phyloP scores from a whole-genome alignment of 2,329 filamentous ascomycete species.

The Fusarium sacchari region DNA sequence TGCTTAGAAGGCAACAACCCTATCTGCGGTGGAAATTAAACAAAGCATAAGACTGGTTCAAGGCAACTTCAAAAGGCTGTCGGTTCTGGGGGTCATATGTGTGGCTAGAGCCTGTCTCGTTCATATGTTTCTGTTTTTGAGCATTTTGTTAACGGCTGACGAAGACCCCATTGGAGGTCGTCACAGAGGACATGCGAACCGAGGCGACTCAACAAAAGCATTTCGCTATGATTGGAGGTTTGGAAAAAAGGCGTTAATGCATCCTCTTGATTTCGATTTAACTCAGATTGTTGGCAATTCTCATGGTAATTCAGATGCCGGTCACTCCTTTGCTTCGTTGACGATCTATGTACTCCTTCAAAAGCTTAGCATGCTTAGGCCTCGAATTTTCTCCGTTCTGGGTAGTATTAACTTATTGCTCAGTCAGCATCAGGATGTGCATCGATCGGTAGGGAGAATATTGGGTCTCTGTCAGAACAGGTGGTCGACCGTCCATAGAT shows the following conservation, averaged over 20 bases:
- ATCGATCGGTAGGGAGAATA: background rate
- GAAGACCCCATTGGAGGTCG: background rate
- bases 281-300: conserved; percentile 11
- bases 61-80: conserved; percentile 32
- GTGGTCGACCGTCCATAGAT: background rate
- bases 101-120: background rate
- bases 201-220: background rate
- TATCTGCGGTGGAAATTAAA: background rate
- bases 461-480: background rate
- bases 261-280: background rate
- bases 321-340: background rate
- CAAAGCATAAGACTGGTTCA: conserved; percentile 8
- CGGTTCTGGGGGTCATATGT: background rate
- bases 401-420: background rate
- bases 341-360: background rate
- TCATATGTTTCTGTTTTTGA: background rate
- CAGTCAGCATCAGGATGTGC: background rate
- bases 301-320: conserved; percentile 7
- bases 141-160: background rate
- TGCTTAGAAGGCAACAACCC: conserved; percentile 5
- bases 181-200: background rate
- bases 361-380: background rate
- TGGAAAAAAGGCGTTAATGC: conserved; percentile 11
- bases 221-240: background rate
- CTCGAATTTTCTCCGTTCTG: background rate